Evolutionary conservation across 129 eudicot genomes (phyloP), one percentile per base, ranked within the genome.

Genomic region (Deinandra increscens): DNA sequence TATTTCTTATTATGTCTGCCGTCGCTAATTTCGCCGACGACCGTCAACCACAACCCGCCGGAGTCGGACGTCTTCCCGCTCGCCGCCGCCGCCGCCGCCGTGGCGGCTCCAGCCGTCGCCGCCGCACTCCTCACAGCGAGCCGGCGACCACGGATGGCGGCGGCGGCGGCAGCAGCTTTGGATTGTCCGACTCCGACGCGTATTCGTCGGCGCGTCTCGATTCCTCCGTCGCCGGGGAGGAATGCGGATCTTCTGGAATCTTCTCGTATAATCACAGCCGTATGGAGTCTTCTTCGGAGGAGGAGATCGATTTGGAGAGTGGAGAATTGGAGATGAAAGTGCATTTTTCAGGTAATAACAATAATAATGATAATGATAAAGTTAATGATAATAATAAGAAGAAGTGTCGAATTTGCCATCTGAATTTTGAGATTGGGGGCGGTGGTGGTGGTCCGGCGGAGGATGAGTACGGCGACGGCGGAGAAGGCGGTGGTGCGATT

Each of bases 341-440:
- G 74, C 85, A 83, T 75, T 64, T 13, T 72, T 42, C 19, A 39
- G 78, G 18, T 19, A 55, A 64, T n/a, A n/a, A n/a, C n/a, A n/a
- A n/a, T 23, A 70, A 64, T 33, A 81, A 76, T n/a, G n/a, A n/a
- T n/a, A n/a, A n/a, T n/a, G n/a, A n/a, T n/a, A n/a, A n/a, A n/a
- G n/a, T n/a, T n/a, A n/a, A n/a, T n/a, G n/a, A n/a, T n/a, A n/a
- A n/a, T 23, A 70, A 64, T 33, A 81, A 76, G 46, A 76, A 71
- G 39, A 81, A 79, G 7, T 84, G 94, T 74, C 81, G 94, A 37
- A 87, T 87, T 76, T 87, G 94, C 36, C 94, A 84, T 67, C 44
- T 84, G 83, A 76, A 70, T 36, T 73, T 79, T 73, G 74, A 66
- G 72, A 78, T 9, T 17, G 39, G 60, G n/a, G 64, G 77, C 9